These are phyloP conservation scores for Melastoma candidum DNA, from an alignment of 441 rosid species.

Conservation along the genomic window DNA sequence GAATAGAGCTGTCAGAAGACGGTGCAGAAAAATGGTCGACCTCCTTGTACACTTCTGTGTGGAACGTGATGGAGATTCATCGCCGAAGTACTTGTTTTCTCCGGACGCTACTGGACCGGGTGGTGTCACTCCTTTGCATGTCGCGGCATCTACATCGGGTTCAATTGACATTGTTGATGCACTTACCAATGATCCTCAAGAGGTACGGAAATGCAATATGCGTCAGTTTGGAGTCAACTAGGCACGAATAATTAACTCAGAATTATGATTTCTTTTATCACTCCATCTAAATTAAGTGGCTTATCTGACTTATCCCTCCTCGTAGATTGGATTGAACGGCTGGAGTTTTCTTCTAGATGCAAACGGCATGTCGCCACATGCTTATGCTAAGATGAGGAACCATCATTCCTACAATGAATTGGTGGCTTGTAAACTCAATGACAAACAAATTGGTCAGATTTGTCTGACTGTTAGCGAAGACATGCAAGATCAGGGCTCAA, in stretches of 20 bases:
- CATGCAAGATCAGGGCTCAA: constrained; percentile 9
- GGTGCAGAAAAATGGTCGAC: constrained; percentile 56
- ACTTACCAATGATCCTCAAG: constrained; percentile 75
- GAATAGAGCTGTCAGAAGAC: constrained; percentile 68
- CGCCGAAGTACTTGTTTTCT: constrained; percentile 38
- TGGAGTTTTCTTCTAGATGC: constrained; percentile 61
- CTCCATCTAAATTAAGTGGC: neutral
- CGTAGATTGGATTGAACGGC: constrained; percentile 61
- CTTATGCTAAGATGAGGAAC: constrained; percentile 55
- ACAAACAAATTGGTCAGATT: constrained; percentile 57
- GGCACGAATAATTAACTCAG: neutral
- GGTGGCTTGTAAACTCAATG: constrained; percentile 57
- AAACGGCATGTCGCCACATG: constrained; percentile 48
- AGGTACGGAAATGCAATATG: constrained; percentile 29
- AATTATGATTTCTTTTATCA: neutral
- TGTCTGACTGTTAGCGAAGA: constrained; percentile 38
- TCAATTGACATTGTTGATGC: constrained; percentile 55
- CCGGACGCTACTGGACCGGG: constrained; percentile 66
- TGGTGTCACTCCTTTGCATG: constrained; percentile 73
- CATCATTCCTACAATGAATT: constrained; percentile 57
- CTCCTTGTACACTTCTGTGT: constrained; percentile 45
- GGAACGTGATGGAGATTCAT: constrained; percentile 13
- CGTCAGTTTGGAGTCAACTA: no score
- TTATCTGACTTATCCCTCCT: no score
- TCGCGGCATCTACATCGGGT: constrained; percentile 67